phyloP scores from a whole-genome alignment of 345 rosid genomes.

The Sonneratia caseolaris region DNA sequence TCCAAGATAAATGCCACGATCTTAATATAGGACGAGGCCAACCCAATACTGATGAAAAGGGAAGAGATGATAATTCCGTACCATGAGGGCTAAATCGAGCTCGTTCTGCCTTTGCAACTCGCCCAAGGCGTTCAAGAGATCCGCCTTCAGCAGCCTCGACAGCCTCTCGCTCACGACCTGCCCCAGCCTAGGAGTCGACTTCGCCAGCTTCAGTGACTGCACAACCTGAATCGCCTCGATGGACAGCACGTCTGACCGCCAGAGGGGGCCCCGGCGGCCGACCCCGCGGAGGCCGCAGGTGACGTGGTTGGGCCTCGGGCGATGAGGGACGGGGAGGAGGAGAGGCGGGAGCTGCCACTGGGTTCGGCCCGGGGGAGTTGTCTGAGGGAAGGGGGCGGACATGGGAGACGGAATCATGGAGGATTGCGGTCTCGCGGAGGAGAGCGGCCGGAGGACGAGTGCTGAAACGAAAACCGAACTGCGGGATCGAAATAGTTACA shows the following conservation, averaged over 20 bases:
- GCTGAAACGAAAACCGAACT: too few species aligned
- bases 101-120: constrained; percentile 44
- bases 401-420: background rate
- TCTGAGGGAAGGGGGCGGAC: background rate
- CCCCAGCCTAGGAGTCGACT: constrained; percentile 25
- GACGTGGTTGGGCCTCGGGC: constrained; percentile 13
- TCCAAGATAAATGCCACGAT: background rate
- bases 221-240: constrained; percentile 51
- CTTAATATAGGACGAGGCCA: background rate
- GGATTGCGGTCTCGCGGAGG: background rate
- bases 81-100: constrained; percentile 32
- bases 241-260: constrained; percentile 39
- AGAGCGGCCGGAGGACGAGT: background rate
- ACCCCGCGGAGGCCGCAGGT: constrained; percentile 37
- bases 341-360: background rate
- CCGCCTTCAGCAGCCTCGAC: constrained; percentile 47
- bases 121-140: constrained; percentile 36
- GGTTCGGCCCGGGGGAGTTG: background rate
- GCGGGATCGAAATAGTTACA: too few species aligned
- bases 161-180: constrained; percentile 23
- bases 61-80: constrained; percentile 14
- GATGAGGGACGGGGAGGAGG: background rate
- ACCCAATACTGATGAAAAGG: background rate
- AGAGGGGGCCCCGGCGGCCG: constrained; percentile 26
- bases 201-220: constrained; percentile 49